phyloP scores from a whole-genome alignment of 441 rosid genomes.

The Erysimum cheiri region DNA sequence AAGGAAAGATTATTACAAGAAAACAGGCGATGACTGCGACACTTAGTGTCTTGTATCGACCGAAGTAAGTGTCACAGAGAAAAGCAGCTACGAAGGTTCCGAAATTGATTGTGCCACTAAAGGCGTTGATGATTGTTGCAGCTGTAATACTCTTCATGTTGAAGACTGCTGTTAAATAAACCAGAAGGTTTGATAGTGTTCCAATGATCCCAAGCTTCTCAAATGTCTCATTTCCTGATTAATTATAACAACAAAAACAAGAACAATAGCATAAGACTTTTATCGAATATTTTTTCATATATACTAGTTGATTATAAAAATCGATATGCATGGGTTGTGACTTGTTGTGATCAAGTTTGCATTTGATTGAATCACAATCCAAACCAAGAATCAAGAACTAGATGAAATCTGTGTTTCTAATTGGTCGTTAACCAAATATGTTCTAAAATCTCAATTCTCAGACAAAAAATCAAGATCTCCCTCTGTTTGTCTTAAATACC shows the following conservation, averaged over 20 bases:
- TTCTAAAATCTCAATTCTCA: no score
- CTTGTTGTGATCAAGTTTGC: constrained; percentile 33
- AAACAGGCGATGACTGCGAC: constrained; percentile 65
- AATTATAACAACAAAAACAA: constrained; percentile 15
- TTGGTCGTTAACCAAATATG: background rate
- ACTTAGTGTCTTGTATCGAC: constrained; percentile 67
- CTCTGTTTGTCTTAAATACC: background rate
- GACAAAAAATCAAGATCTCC: no score
- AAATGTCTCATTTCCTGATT: constrained; percentile 83
- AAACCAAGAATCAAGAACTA: constrained; percentile 5
- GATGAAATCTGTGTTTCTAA: background rate
- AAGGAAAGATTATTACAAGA: constrained; percentile 50
- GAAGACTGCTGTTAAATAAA: constrained; percentile 70
- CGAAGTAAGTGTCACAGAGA: constrained; percentile 72
- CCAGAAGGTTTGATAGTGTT: constrained; percentile 61
- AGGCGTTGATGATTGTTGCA: constrained; percentile 60
- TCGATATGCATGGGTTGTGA: background rate
- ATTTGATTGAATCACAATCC: constrained; percentile 26
- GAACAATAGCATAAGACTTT: background rate
- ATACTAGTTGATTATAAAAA: background rate
- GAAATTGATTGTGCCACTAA: constrained; percentile 65
- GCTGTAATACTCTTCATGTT: constrained; percentile 73
- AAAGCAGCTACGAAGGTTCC: constrained; percentile 74
- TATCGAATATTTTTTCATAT: background rate
- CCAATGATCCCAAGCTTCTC: constrained; percentile 81